phyloP scores from a whole-genome alignment of 352 stramenopile species.

The Phytophthora gonapodyides region DNA sequence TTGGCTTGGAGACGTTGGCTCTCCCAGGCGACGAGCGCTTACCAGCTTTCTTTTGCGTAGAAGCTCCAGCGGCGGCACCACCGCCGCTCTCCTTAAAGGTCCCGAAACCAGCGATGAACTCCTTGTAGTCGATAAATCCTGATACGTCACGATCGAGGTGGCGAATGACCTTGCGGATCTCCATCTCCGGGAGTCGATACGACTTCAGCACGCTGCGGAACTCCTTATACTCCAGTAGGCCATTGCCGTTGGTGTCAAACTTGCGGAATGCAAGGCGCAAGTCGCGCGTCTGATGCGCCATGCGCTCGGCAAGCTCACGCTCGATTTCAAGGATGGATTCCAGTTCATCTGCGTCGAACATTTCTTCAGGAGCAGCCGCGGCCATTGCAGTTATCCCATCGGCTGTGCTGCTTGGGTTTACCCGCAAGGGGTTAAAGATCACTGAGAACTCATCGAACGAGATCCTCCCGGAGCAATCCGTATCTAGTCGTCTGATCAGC shows the following conservation, averaged over 20 bases:
- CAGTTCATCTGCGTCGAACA: constrained; percentile 49
- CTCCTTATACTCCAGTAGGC: constrained; percentile 68
- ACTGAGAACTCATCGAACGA: constrained; percentile 61
- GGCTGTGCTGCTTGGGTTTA: constrained; percentile 17
- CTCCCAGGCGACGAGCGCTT: constrained; percentile 18
- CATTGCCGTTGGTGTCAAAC: constrained; percentile 73
- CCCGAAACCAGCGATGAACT: constrained; percentile 62
- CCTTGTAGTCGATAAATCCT: constrained; percentile 75
- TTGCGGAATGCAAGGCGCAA: constrained; percentile 63
- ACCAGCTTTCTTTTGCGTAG: constrained; percentile 26
- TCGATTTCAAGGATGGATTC: constrained; percentile 71
- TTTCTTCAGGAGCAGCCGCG: constrained; percentile 32
- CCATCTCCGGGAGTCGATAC: constrained; percentile 61
- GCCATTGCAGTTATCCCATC: constrained; percentile 28
- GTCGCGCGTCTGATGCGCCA: constrained; percentile 60
- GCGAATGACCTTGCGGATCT: constrained; percentile 77
- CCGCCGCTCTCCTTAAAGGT: constrained; percentile 33
- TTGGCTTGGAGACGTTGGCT: constrained; percentile 7
- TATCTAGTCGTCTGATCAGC: constrained; percentile 52
- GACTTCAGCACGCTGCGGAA: constrained; percentile 67
- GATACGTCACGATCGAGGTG: constrained; percentile 68
- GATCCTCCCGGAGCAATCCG: constrained; percentile 53
- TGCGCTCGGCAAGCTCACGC: constrained; percentile 56
- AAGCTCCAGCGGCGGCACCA: constrained; percentile 6
- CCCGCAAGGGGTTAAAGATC: constrained; percentile 57